A percentile compares a stretch with the other conserved stretches of the same genome.
phyloP scores from a whole-genome alignment of 202 grass and related monocot species.

The Bolboschoenoplectus hybrid region DNA sequence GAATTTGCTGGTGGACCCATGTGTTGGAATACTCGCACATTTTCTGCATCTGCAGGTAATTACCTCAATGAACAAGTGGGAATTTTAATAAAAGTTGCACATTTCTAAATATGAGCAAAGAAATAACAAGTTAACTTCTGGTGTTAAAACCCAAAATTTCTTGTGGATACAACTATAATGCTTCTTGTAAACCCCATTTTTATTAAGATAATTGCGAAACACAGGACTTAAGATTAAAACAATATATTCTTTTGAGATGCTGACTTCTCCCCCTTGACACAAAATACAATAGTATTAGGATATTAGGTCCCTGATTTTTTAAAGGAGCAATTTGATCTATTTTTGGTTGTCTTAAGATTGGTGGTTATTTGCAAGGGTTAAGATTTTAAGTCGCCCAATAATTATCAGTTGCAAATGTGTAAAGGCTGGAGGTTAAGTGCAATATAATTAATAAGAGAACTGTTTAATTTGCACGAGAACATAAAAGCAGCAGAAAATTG shows the following conservation, averaged over 20 bases:
- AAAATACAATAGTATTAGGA: not conserved
- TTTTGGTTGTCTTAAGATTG: not conserved
- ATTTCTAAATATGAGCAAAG: not conserved
- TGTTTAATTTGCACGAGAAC: constrained; percentile 14
- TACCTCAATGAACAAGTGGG: constrained; percentile 36
- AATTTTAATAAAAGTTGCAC: not conserved
- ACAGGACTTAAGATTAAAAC: not conserved
- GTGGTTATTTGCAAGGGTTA: not conserved
- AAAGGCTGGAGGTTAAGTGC: not conserved
- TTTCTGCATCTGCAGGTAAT: constrained; percentile 81
- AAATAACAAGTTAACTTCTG: not conserved
- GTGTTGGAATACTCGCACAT: constrained; percentile 91
- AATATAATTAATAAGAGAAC: constrained; percentile 8
- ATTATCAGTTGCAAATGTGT: constrained; percentile 1
- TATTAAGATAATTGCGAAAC: not conserved
- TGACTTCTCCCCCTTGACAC: not conserved
- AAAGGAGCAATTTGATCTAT: not conserved
- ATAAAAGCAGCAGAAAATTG: not conserved
- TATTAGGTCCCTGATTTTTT: not conserved
- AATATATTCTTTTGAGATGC: not conserved
- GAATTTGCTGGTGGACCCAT: constrained; percentile 96
- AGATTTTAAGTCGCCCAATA: not conserved
- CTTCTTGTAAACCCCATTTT: not conserved
- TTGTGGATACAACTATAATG: not conserved
- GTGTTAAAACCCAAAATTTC: not conserved